Base-by-base conservation (phyloP, 1,139 yeast genomes). In the Citeromyces siamensis region DNA sequence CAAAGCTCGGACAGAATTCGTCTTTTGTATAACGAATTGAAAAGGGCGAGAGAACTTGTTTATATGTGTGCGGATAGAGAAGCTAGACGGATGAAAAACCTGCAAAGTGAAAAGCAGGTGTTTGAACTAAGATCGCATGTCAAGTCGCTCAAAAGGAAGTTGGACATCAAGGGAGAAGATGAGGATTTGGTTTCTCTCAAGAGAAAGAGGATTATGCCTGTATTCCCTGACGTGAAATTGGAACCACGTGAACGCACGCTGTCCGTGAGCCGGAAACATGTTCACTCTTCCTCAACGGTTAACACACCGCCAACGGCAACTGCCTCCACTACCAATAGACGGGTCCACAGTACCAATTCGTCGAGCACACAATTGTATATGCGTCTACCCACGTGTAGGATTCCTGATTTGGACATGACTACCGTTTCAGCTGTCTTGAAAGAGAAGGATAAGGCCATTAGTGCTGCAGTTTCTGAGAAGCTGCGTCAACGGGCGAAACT, bases 341-440 rank as follows among this genome's bases (percentile, higher is more conserved):
- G 28, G 22, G 16, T 13, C 32, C 13, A 26, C 8, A 39, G 20
- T 19, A 19, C 20, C 18, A 44, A 41, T 29, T 49, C 55, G 16
- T 48, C 44, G 20, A 44, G 52, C 9, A 68, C 69, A 35, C 94
- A 82, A 51, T 88, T 94, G 7, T 83, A 84, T 59, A 94, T 84
- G 49, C 81, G 83, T 46, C 60, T 85, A 33, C 94, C 95, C 8
- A 81, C 93, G 20, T 81, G 95, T 2, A 84, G 86, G 59, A 82
- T 88, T 47, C 96, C 97, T 9, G 96, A 88, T 57, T 71, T 88
- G 71, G 94, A 85, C 38, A 66, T 88, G 46, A 77, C 82, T 28
- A 83, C 95, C 5, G 88, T 88, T 18, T 84, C 84, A 37, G 69
- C 75, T 38, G 77, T 85, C 18, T 61, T 83, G 41, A 66, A 71